A percentile compares a stretch with the other conserved stretches of the same genome.
Conservation (phyloP, 2,329 filamentous ascomycete species). For the Aspergillus sp. region DNA sequence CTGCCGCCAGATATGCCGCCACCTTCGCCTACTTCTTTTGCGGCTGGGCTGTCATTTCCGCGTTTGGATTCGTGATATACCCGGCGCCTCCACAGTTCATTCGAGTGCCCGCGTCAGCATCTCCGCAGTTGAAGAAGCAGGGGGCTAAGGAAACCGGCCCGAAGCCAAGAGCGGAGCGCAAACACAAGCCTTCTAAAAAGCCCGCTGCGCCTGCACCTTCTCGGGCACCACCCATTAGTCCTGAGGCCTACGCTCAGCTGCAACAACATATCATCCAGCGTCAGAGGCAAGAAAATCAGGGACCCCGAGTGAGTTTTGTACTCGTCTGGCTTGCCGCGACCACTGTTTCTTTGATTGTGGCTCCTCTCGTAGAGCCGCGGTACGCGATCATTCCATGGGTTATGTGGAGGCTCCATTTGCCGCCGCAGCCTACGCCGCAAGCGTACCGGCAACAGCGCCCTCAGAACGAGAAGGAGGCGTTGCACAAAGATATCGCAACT, state of each 20-base stretch:
- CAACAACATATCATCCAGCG: constrained; percentile 31
- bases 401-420: constrained; percentile 81
- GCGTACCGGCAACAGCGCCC: constrained; percentile 28
- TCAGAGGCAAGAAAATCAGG: constrained; percentile 27
- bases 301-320: constrained; percentile 51
- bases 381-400: constrained; percentile 97
- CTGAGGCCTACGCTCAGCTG: constrained; percentile 29
- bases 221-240: constrained; percentile 22
- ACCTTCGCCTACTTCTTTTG: constrained; percentile 69
- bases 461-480: constrained; percentile 21
- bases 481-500: constrained; percentile 26
- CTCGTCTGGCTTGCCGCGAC: constrained; percentile 68
- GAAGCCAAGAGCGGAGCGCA: constrained; percentile 24
- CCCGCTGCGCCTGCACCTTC: constrained; percentile 7
- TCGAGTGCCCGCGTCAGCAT: constrained; percentile 16
- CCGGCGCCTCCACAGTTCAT: constrained; percentile 21
- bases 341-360: constrained; percentile 75
- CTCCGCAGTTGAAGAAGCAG: constrained; percentile 14
- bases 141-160: constrained; percentile 23
- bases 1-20: constrained; percentile 64
- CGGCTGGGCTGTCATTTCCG: constrained; percentile 66
- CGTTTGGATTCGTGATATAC: constrained; percentile 52
- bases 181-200: constrained; percentile 21
- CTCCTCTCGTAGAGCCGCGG: constrained; percentile 88
- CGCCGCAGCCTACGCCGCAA: constrained; percentile 42